Conservation (phyloP, 495 filamentous ascomycete genomes). For the Saxophila tyrrhenica region DNA sequence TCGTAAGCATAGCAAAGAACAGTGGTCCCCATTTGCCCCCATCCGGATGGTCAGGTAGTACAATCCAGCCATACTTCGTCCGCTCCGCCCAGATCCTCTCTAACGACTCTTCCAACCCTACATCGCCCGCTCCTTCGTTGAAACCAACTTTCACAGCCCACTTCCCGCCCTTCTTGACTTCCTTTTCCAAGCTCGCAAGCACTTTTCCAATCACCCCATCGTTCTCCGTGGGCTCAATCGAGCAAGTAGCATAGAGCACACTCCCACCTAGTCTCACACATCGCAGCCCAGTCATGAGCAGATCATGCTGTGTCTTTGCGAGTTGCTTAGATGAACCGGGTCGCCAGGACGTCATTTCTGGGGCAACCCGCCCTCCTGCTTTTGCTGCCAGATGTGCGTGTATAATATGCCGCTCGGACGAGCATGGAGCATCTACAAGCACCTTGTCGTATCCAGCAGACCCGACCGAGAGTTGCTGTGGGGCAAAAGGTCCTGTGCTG, state of each 20-base stretch:
- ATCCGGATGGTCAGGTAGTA: conserved; percentile 11
- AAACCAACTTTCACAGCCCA: conserved; percentile 12
- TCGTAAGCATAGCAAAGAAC: conserved; percentile 9
- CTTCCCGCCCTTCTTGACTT: conserved; percentile 31
- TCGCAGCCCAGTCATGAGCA: conserved; percentile 12
- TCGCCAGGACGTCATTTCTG: conserved; percentile 15
- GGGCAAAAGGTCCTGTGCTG: neutral
- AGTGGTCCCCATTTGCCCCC: conserved; percentile 13
- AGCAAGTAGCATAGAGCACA: conserved; percentile 16
- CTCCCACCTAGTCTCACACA: conserved; percentile 3
- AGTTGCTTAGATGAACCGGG: conserved; percentile 9
- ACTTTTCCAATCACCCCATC: conserved; percentile 18
- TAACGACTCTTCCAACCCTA: neutral
- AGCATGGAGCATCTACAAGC: conserved; percentile 14
- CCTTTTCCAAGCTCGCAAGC: conserved; percentile 23
- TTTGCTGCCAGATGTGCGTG: conserved; percentile 7
- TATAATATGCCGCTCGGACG: conserved; percentile 15
- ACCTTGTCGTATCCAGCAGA: conserved; percentile 9
- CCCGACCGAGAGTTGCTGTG: neutral
- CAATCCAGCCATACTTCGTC: conserved; percentile 14
- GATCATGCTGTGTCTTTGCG: conserved; percentile 8
- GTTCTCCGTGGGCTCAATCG: conserved; percentile 13
- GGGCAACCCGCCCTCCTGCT: neutral
- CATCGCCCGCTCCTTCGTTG: neutral
- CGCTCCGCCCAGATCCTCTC: conserved; percentile 12